These are phyloP conservation scores for Nectriaceae sp. DNA, from an alignment of 2,329 filamentous ascomycete species.

Conservation along the genomic window DNA sequence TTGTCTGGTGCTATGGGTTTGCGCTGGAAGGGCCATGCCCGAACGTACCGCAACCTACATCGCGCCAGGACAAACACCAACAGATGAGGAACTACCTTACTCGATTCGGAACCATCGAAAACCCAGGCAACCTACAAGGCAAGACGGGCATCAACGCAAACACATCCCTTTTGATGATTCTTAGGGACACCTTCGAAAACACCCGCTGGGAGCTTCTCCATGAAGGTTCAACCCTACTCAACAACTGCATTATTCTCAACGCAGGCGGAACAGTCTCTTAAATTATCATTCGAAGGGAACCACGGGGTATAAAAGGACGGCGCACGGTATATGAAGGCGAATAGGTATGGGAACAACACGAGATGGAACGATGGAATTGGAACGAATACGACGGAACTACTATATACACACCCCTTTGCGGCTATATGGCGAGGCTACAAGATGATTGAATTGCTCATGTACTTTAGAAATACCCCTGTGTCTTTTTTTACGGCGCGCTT, in stretches of 20 bases:
- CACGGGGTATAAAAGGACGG: slow-evolving; percentile 5
- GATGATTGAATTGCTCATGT: slow-evolving; percentile 19
- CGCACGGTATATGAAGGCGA: neutral
- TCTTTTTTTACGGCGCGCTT: slow-evolving; percentile 1
- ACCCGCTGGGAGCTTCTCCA: slow-evolving; percentile 91
- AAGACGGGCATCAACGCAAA: slow-evolving; percentile 80
- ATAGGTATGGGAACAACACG: neutral
- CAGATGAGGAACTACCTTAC: slow-evolving; percentile 81
- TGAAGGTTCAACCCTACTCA: slow-evolving; percentile 79
- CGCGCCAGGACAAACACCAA: slow-evolving; percentile 64
- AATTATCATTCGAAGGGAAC: slow-evolving; percentile 4
- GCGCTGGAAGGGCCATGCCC: slow-evolving; percentile 80
- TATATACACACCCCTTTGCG: neutral
- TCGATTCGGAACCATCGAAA: slow-evolving; percentile 68
- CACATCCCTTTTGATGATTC: slow-evolving; percentile 76
- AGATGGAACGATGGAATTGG: neutral
- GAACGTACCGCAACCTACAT: slow-evolving; percentile 52
- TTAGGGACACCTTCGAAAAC: slow-evolving; percentile 78
- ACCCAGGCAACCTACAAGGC: slow-evolving; percentile 75
- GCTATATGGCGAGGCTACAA: slow-evolving; percentile 8
- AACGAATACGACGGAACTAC: neutral
- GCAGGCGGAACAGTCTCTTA: slow-evolving; percentile 31
- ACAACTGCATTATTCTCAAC: slow-evolving; percentile 69
- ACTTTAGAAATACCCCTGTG: slow-evolving; percentile 31
- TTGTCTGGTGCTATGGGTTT: slow-evolving; percentile 95